phyloP scores from a whole-genome alignment of 2,329 filamentous ascomycete species.

The Byssochlamys sp. region DNA sequence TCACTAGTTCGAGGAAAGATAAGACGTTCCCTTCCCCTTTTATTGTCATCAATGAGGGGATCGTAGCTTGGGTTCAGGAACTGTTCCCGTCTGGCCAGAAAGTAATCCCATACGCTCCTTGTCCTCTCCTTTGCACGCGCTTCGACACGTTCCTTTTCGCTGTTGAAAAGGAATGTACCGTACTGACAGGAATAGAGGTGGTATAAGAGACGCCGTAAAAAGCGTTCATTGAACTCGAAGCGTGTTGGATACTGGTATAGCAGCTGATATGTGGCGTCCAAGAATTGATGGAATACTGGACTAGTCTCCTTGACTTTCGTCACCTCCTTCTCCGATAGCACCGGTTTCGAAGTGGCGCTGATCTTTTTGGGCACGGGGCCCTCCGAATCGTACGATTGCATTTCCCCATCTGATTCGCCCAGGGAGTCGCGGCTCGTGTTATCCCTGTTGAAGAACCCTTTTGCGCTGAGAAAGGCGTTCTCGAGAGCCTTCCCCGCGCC shows the following conservation, averaged over 20 bases:
- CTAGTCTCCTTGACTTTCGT: constrained; percentile 81
- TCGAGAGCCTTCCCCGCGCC: constrained; percentile 65
- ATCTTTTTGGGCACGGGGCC: constrained; percentile 27
- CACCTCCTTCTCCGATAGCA: constrained; percentile 50
- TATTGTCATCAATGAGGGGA: constrained; percentile 62
- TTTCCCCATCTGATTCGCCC: constrained; percentile 51
- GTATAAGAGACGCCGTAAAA: constrained; percentile 78
- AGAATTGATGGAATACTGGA: constrained; percentile 93
- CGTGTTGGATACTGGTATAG: constrained; percentile 73
- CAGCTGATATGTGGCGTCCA: constrained; percentile 88
- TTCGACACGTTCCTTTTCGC: constrained; percentile 74
- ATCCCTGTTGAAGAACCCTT: constrained; percentile 78
- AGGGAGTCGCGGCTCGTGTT: constrained; percentile 56
- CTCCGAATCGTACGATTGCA: constrained; percentile 41
- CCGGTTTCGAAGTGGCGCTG: constrained; percentile 21
- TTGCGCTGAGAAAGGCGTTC: constrained; percentile 72
- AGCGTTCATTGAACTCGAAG: constrained; percentile 94
- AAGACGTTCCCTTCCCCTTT: constrained; percentile 69
- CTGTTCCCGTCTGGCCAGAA: constrained; percentile 67
- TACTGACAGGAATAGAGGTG: constrained; percentile 95
- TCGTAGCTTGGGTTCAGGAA: constrained; percentile 79
- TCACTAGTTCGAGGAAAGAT: constrained; percentile 69
- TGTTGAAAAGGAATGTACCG: constrained; percentile 92
- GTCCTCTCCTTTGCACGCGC: constrained; percentile 60
- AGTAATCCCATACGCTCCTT: constrained; percentile 90